Evolutionary conservation across 176 grass and related monocot species (phyloP).

Genomic region (Lolium multiflorum): DNA sequence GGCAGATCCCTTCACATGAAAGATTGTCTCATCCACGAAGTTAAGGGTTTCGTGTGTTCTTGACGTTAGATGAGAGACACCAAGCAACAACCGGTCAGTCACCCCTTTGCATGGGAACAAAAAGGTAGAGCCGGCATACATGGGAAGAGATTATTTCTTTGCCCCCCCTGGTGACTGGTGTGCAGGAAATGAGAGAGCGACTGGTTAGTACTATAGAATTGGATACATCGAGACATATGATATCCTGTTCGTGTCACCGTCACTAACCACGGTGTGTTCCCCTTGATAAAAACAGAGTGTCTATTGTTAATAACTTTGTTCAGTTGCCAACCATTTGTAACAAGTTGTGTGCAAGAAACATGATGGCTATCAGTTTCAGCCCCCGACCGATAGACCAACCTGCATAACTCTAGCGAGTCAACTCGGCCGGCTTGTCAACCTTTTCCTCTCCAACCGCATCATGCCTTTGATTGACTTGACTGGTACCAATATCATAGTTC

Average conservation of each 20-base stretch:
- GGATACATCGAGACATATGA: not conserved
- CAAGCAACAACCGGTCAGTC: not conserved
- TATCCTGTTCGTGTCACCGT: not conserved
- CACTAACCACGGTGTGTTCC: not conserved
- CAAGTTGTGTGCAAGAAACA: not conserved
- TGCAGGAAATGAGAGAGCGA: not conserved
- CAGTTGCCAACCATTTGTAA: too few species aligned
- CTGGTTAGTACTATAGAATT: not conserved
- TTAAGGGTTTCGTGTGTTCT: not conserved
- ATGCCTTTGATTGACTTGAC: not conserved
- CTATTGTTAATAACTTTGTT: too few species aligned
- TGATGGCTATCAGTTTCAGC: not conserved
- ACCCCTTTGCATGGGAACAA: not conserved
- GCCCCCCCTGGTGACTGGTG: not conserved
- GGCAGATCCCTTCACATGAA: not conserved
- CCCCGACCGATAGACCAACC: not conserved
- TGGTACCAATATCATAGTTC: not conserved
- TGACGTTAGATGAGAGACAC: slow-evolving; percentile 3
- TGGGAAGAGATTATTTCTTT: not conserved
- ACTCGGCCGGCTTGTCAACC: slow-evolving; percentile 23
- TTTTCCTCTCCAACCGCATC: slow-evolving; percentile 15
- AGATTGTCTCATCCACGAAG: not conserved
- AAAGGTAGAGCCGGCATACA: slow-evolving; percentile 17
- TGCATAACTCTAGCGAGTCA: slow-evolving; percentile 11
- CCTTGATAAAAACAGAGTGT: too few species aligned